Percentiles rank a stretch among this genome's conserved stretches.
These are phyloP conservation scores for Starmerella tilneyi DNA, from an alignment of 805 yeast species.

Conservation along the genomic window DNA sequence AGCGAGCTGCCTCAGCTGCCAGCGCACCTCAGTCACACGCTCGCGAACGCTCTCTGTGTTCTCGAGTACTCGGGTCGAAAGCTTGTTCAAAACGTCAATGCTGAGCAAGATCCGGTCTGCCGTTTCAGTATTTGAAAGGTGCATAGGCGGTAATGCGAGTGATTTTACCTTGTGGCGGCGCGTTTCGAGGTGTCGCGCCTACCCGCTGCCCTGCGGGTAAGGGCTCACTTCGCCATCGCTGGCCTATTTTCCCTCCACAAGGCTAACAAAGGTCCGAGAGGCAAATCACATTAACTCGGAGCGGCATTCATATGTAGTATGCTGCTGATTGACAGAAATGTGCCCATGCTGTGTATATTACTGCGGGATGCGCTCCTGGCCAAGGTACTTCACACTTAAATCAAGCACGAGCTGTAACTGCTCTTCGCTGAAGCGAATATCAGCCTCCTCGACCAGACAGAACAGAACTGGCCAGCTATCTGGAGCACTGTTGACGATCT, in stretches of 20 bases:
- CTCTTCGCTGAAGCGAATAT: constrained; percentile 64
- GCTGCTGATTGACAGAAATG: too few species aligned
- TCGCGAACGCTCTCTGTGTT: constrained; percentile 2
- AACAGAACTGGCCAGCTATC: constrained; percentile 66
- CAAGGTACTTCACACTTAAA: constrained; percentile 39
- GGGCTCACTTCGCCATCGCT: not conserved
- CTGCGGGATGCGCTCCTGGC: constrained; percentile 28
- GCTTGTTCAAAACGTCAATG: not conserved
- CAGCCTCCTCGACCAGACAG: constrained; percentile 85
- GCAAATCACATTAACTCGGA: too few species aligned
- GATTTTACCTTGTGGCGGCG: too few species aligned
- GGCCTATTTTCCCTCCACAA: not conserved
- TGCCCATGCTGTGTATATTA: not conserved
- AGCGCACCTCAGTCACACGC: not conserved
- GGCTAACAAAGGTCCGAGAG: too few species aligned
- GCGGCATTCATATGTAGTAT: too few species aligned
- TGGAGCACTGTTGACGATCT: constrained; percentile 73
- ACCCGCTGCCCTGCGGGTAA: constrained; percentile 2
- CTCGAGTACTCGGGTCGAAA: not conserved
- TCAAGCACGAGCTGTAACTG: constrained; percentile 50
- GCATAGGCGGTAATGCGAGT: too few species aligned
- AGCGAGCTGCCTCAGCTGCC: not conserved
- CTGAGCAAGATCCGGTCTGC: not conserved
- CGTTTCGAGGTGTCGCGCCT: too few species aligned
- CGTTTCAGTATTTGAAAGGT: not conserved